phyloP scores from a whole-genome alignment of 1,284 basidiomycete species.

The Trichosporon ovoides region DNA sequence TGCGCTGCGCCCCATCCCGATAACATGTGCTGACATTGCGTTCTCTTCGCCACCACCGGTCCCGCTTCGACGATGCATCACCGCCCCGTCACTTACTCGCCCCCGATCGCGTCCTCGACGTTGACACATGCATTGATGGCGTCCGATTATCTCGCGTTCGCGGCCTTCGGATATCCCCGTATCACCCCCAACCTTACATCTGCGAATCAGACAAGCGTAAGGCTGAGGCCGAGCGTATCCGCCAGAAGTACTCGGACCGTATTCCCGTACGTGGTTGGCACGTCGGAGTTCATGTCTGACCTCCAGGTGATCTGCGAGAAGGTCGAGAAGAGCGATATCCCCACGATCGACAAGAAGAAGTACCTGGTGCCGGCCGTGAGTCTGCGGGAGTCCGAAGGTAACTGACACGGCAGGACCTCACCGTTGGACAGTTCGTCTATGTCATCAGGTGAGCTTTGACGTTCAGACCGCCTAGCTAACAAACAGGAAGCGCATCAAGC shows the following conservation, averaged over 20 bases:
- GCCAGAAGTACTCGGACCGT: slow-evolving; percentile 97
- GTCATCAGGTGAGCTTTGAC: slow-evolving; percentile 63
- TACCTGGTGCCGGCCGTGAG: slow-evolving; percentile 91
- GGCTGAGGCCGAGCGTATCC: slow-evolving; percentile 86
- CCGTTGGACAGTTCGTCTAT: slow-evolving; percentile 98
- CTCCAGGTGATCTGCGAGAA: slow-evolving; percentile 97
- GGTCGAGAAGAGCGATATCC: slow-evolving; percentile 97
- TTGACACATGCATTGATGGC: slow-evolving; percentile 2
- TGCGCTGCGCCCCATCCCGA: background rate
- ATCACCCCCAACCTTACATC: background rate
- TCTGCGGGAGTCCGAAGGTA: background rate
- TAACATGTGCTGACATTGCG: background rate
- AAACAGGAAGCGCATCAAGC: slow-evolving; percentile 91
- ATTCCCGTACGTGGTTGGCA: slow-evolving; percentile 70
- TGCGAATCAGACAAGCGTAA: slow-evolving; percentile 82
- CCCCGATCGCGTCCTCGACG: background rate
- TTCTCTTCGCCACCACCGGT: background rate
- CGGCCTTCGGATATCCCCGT: background rate
- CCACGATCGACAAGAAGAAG: slow-evolving; percentile 99
- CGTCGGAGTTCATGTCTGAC: background rate
- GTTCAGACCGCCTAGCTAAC: slow-evolving; percentile 8
- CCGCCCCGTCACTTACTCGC: background rate
- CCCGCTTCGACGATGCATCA: slow-evolving; percentile 1
- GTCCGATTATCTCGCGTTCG: background rate
- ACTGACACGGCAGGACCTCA: slow-evolving; percentile 67